Conservation (phyloP, 1,284 basidiomycete genomes). For the Ustilago hordei region DNA sequence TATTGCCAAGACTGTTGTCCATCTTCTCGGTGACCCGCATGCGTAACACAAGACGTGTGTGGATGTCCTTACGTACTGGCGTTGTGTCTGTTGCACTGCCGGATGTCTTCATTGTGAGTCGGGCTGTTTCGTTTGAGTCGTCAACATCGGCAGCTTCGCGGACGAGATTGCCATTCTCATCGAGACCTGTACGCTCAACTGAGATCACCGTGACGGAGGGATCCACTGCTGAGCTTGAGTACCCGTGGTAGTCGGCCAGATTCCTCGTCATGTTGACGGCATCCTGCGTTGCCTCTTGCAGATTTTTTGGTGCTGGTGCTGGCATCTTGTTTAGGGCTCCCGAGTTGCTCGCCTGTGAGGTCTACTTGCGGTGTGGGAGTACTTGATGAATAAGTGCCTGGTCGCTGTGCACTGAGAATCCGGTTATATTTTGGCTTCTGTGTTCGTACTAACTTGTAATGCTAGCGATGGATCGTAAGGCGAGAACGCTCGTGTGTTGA, state of each 20-base stretch:
- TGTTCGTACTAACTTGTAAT: too few species aligned
- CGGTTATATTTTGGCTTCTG: neutral
- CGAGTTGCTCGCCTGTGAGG: neutral
- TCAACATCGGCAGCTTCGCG: constrained; percentile 40
- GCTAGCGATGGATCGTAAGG: too few species aligned
- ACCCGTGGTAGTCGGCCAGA: constrained; percentile 28
- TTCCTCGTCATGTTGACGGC: constrained; percentile 41
- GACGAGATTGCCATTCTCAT: constrained; percentile 32
- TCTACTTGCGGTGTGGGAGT: too few species aligned
- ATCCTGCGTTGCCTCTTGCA: constrained; percentile 49
- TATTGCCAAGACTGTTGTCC: constrained; percentile 58
- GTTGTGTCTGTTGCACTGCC: constrained; percentile 21
- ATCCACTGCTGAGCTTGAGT: constrained; percentile 41
- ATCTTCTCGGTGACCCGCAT: constrained; percentile 57
- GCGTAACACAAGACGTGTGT: constrained; percentile 42
- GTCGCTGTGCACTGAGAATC: neutral
- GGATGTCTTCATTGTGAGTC: constrained; percentile 29
- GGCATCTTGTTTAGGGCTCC: constrained; percentile 24
- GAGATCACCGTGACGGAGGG: constrained; percentile 25
- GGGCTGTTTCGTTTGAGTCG: constrained; percentile 24
- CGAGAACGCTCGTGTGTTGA: too few species aligned
- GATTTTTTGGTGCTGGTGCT: constrained; percentile 28
- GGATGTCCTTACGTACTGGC: constrained; percentile 40
- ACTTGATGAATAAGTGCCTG: neutral
- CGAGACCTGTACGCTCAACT: constrained; percentile 40